These are phyloP conservation scores for Psilocybe cubensis DNA, from an alignment of 768 basidiomycete species.

Conservation along the genomic window DNA sequence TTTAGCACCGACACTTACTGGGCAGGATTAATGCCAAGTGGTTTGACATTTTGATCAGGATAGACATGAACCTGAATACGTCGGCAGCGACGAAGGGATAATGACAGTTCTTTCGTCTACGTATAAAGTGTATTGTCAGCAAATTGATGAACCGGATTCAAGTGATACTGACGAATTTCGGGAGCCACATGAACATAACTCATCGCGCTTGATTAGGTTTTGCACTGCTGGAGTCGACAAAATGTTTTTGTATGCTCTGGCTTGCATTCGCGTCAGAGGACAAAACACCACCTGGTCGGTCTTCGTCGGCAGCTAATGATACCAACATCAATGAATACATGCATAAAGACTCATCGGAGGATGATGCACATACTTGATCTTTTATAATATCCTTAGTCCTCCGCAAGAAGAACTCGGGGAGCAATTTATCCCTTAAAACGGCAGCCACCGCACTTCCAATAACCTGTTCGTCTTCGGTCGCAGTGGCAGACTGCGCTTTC, in stretches of 20 bases:
- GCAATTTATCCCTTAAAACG: constrained; percentile 63
- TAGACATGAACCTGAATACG: constrained; percentile 77
- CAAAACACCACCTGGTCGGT: constrained; percentile 93
- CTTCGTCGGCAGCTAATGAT: constrained; percentile 80
- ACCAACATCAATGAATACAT: not conserved
- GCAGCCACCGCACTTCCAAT: constrained; percentile 61
- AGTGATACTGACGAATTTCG: constrained; percentile 49
- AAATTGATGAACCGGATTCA: not conserved
- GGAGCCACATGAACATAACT: constrained; percentile 74
- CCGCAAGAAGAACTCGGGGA: constrained; percentile 85
- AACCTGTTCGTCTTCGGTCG: constrained; percentile 64
- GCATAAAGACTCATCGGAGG: too few species aligned
- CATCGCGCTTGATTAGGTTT: constrained; percentile 72
- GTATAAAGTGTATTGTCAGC: not conserved
- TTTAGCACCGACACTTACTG: too few species aligned
- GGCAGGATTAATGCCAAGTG: constrained; percentile 88
- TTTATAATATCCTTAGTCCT: constrained; percentile 82
- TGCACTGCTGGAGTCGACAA: constrained; percentile 68
- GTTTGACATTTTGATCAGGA: constrained; percentile 88
- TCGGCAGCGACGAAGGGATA: constrained; percentile 56
- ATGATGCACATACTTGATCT: constrained; percentile 51
- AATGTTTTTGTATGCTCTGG: constrained; percentile 72
- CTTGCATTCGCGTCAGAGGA: constrained; percentile 76
- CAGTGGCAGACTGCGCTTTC: constrained; percentile 65
- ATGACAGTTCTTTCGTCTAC: constrained; percentile 50